Evolutionary conservation across 2,329 filamentous ascomycete genomes (phyloP).

Genomic region (Helotiales sp.): DNA sequence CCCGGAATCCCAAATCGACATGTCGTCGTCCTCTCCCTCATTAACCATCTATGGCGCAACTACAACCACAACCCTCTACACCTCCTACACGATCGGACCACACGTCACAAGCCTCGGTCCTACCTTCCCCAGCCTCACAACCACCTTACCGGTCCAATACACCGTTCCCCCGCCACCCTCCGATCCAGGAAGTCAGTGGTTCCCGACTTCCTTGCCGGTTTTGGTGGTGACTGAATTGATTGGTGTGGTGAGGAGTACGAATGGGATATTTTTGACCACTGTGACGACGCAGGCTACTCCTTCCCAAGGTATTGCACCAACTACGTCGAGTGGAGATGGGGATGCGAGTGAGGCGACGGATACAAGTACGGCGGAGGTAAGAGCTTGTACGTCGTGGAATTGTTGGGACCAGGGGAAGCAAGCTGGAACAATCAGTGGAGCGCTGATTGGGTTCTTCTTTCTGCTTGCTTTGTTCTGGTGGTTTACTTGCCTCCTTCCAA

Average conservation of each 20-base stretch:
- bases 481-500: not conserved
- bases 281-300: constrained; percentile 9
- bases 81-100: constrained; percentile 9
- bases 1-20: not conserved
- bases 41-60: constrained; percentile 13
- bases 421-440: constrained; percentile 4
- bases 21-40: not conserved
- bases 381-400: constrained; percentile 2
- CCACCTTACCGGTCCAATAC: not conserved
- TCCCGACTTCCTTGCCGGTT: constrained; percentile 2
- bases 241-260: constrained; percentile 10
- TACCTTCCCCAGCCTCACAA: not conserved
- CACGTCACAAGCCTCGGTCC: constrained; percentile 7
- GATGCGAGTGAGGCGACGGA: not conserved
- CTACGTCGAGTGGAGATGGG: not conserved
- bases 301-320: not conserved
- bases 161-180: not conserved
- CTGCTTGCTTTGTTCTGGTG: constrained; percentile 3
- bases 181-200: not conserved
- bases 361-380: not conserved
- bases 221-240: constrained; percentile 21
- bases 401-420: constrained; percentile 15
- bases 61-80: constrained; percentile 13
- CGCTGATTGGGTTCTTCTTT: not conserved
- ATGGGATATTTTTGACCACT: constrained; percentile 7